Conservation (phyloP, 2,329 filamentous ascomycete genomes). For the Aspergillus ochraceoroseus region DNA sequence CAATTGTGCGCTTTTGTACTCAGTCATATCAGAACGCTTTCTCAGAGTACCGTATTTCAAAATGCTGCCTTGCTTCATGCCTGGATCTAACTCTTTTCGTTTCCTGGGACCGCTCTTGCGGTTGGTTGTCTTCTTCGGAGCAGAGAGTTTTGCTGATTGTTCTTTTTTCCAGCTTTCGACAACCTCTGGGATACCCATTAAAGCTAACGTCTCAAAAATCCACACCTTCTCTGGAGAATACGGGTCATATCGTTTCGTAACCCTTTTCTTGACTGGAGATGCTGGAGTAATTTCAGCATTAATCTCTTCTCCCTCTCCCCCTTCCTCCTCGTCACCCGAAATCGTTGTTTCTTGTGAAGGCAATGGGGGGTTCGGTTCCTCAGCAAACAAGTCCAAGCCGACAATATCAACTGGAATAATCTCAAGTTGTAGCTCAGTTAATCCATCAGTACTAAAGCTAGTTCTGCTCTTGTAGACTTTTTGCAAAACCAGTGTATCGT, state of each 20-base stretch:
- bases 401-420: slow-evolving; percentile 74
- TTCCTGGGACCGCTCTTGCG: slow-evolving; percentile 31
- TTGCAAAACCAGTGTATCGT: slow-evolving; percentile 55
- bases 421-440: slow-evolving; percentile 71
- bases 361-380: slow-evolving; percentile 59
- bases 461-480: slow-evolving; percentile 63
- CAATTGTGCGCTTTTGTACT: slow-evolving; percentile 29
- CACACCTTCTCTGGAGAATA: slow-evolving; percentile 61
- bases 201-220: slow-evolving; percentile 62
- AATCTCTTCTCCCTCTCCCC: slow-evolving; percentile 33
- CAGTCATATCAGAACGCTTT: slow-evolving; percentile 31
- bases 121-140: slow-evolving; percentile 27
- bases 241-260: slow-evolving; percentile 55
- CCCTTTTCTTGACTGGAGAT: slow-evolving; percentile 25
- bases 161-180: slow-evolving; percentile 60
- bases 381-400: slow-evolving; percentile 66
- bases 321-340: slow-evolving; percentile 32
- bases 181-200: slow-evolving; percentile 59
- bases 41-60: slow-evolving; percentile 40
- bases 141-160: slow-evolving; percentile 30
- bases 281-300: slow-evolving; percentile 22
- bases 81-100: slow-evolving; percentile 37
- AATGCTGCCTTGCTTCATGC: slow-evolving; percentile 41
- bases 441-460: slow-evolving; percentile 69
- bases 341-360: slow-evolving; percentile 30